phyloP scores from a whole-genome alignment of 495 filamentous ascomycete species.

The Aspergillus funiculosus region DNA sequence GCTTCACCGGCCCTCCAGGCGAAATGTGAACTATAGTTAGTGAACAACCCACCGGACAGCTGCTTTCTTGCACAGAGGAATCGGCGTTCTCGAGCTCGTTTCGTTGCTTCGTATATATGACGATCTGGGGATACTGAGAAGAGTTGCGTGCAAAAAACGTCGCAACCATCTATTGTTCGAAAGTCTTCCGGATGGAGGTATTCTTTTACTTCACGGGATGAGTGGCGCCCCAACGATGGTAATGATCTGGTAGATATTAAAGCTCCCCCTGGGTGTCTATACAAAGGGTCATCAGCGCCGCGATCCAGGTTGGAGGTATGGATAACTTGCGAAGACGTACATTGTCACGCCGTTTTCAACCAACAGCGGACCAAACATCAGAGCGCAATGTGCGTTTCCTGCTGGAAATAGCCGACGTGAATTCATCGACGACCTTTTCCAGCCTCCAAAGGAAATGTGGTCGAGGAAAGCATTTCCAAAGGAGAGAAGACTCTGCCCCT shows the following conservation, averaged over 20 bases:
- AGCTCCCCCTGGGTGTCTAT: slow-evolving; percentile 5
- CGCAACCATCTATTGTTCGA: slow-evolving; percentile 1
- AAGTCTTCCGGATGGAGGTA: slow-evolving; percentile 3
- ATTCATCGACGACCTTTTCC: background rate
- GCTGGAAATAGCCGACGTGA: slow-evolving; percentile 3
- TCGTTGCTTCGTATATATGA: slow-evolving; percentile 1
- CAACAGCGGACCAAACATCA: slow-evolving; percentile 8
- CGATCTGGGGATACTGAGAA: slow-evolving; percentile 5
- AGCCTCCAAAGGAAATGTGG: background rate
- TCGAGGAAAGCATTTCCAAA: slow-evolving; percentile 11
- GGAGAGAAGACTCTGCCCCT: slow-evolving; percentile 4
- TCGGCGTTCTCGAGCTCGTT: slow-evolving; percentile 1
- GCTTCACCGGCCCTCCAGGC: background rate
- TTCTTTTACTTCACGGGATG: slow-evolving; percentile 5
- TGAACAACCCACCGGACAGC: slow-evolving; percentile 8
- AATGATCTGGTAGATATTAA: slow-evolving; percentile 8
- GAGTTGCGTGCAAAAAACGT: slow-evolving; percentile 2
- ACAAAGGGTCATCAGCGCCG: no score
- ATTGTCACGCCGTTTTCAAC: slow-evolving; percentile 10
- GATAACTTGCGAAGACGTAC: background rate
- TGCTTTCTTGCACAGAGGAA: slow-evolving; percentile 10
- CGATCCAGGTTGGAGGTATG: no score
- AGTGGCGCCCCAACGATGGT: background rate
- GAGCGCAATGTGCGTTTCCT: slow-evolving; percentile 7
- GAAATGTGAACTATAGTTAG: background rate